phyloP scores from a whole-genome alignment of 1,284 basidiomycete species.

The Fereydounia khargensis region DNA sequence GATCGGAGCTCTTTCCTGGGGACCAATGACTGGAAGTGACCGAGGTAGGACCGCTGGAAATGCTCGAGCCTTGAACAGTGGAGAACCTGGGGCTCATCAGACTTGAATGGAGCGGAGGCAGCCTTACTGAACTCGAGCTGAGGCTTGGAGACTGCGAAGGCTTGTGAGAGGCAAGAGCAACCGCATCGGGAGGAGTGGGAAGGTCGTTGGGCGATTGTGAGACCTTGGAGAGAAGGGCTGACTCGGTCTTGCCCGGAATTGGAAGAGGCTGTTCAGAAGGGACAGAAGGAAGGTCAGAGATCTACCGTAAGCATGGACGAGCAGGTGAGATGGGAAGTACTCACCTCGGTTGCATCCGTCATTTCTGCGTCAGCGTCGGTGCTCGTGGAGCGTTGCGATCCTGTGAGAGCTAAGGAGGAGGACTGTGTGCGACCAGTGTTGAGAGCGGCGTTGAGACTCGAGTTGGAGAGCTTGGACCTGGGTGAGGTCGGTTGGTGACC shows the following conservation, averaged over 20 bases:
- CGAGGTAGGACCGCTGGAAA: constrained; percentile 35
- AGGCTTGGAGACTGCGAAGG: constrained; percentile 15
- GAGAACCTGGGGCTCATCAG: constrained; percentile 30
- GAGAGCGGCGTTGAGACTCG: constrained; percentile 28
- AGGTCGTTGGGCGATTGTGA: constrained; percentile 46
- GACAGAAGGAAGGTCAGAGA: neutral
- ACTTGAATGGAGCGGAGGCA: constrained; percentile 28
- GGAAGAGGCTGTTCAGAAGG: constrained; percentile 25
- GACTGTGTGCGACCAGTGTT: too few species aligned
- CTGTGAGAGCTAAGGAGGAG: too few species aligned
- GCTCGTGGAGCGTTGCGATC: too few species aligned
- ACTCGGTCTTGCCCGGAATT: constrained; percentile 32
- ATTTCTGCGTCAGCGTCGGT: constrained; percentile 40
- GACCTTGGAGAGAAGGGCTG: constrained; percentile 12
- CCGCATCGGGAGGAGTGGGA: constrained; percentile 50
- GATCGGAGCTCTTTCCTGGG: constrained; percentile 30
- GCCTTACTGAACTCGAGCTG: constrained; percentile 5
- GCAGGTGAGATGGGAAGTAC: neutral
- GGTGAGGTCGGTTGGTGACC: constrained; percentile 11
- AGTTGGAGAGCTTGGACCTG: constrained; percentile 22
- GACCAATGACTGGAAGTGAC: constrained; percentile 38
- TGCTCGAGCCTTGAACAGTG: constrained; percentile 27
- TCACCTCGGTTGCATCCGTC: constrained; percentile 20
- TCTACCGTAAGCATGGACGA: neutral
- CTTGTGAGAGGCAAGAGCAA: constrained; percentile 15